Evolutionary conservation across 208 protist species (phyloP).

Genomic region (Trichomonas vaginalis): DNA sequence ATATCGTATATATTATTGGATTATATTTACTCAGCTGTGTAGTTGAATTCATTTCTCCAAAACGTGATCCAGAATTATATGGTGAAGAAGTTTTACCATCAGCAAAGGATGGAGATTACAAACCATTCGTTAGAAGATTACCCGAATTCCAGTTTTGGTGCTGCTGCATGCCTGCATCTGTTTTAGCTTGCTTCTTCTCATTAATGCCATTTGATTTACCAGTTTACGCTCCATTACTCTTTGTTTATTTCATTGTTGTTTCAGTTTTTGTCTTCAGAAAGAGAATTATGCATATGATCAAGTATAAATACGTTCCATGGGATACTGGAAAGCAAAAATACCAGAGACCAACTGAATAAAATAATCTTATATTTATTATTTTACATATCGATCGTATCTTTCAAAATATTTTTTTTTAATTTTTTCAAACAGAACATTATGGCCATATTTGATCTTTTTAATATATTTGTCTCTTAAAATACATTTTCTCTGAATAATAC

Average conservation of each 20-base stretch:
- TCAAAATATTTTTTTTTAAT: too few species aligned
- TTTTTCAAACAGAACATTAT: too few species aligned
- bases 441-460: too few species aligned
- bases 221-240: neutral
- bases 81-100: neutral
- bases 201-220: neutral
- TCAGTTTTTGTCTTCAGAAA: neutral
- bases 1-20: neutral
- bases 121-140: neutral
- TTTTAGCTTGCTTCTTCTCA: neutral
- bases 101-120: neutral
- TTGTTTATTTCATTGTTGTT: neutral
- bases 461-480: too few species aligned
- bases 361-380: neutral
- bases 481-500: too few species aligned
- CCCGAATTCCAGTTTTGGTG: neutral
- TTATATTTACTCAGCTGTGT: neutral
- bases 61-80: neutral
- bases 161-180: neutral
- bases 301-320: neutral
- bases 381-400: too few species aligned
- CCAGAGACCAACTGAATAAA: neutral
- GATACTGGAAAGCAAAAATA: neutral
- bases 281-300: slow-evolving; percentile 5
- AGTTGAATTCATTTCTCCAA: neutral